Percentiles rank a stretch among this genome's conserved stretches.
phyloP scores from a whole-genome alignment of 345 rosid species.

The Camelina sativa region DNA sequence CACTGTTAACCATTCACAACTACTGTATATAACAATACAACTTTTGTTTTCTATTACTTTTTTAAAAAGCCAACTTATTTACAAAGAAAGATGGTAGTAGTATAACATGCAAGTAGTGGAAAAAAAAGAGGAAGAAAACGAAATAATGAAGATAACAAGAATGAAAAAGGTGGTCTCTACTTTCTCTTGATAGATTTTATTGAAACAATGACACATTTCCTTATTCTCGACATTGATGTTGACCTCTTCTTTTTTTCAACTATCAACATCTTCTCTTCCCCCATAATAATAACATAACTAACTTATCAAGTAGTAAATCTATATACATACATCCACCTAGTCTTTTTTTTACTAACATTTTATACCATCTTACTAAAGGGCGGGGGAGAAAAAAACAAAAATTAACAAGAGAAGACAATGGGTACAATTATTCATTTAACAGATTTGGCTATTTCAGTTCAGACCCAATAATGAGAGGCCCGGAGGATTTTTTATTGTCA shows the following conservation, averaged over 20 bases:
- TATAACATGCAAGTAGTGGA: slow-evolving; percentile 23
- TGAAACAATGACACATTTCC: slow-evolving; percentile 30
- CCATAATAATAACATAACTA: not conserved
- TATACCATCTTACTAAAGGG: no score
- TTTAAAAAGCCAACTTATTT: not conserved
- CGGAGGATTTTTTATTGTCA: no score
- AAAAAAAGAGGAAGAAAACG: slow-evolving; percentile 21
- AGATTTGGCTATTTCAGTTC: no score
- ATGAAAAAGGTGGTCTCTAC: slow-evolving; percentile 40
- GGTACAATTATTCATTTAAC: no score
- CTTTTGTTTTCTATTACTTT: no score
- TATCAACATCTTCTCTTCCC: slow-evolving; percentile 38
- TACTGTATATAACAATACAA: not conserved
- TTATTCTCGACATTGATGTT: slow-evolving; percentile 25
- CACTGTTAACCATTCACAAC: slow-evolving; percentile 12
- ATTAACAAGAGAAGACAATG: no score
- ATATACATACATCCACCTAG: no score
- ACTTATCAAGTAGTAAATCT: no score
- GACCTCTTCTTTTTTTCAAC: slow-evolving; percentile 21
- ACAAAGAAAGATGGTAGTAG: not conserved
- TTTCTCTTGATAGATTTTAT: slow-evolving; percentile 32
- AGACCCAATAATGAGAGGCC: no score
- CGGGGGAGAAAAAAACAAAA: no score
- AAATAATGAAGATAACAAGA: slow-evolving; percentile 41
- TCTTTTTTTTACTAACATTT: no score